These are phyloP conservation scores for Volvariella surrecta DNA, from an alignment of 1,284 basidiomycete genomes.

Conservation along the genomic window DNA sequence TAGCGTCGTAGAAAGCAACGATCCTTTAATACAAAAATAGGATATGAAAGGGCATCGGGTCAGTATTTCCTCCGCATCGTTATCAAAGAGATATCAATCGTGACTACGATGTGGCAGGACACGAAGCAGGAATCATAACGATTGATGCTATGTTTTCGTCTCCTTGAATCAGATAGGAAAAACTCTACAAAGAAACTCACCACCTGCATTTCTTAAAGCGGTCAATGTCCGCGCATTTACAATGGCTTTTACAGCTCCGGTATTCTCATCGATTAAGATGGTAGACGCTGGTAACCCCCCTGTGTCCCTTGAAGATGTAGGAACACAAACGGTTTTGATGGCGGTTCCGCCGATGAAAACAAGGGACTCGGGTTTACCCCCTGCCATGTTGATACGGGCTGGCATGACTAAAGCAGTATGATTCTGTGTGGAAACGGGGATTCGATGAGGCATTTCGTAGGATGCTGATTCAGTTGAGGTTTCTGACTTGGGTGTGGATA, in stretches of 20 bases:
- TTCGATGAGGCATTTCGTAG: slow-evolving; percentile 39
- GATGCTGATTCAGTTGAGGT: slow-evolving; percentile 8
- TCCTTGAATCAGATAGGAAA: slow-evolving; percentile 4
- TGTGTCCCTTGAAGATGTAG: slow-evolving; percentile 28
- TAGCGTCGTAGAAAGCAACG: slow-evolving; percentile 57
- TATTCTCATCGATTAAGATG: slow-evolving; percentile 63
- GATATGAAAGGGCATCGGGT: too few species aligned
- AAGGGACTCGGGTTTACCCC: too few species aligned
- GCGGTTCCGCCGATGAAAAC: slow-evolving; percentile 29
- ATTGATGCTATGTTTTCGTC: background rate
- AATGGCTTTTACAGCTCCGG: slow-evolving; percentile 60
- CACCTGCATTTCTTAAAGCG: slow-evolving; percentile 73
- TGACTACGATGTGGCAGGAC: background rate
- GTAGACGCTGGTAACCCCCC: slow-evolving; percentile 71
- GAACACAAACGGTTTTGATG: slow-evolving; percentile 70
- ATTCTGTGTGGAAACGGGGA: slow-evolving; percentile 32
- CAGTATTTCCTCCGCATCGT: too few species aligned
- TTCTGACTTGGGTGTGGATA: slow-evolving; percentile 16
- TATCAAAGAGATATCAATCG: too few species aligned
- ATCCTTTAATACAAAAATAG: slow-evolving; percentile 37
- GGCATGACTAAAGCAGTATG: slow-evolving; percentile 69
- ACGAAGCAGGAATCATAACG: background rate
- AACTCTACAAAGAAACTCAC: slow-evolving; percentile 35
- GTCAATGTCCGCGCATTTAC: slow-evolving; percentile 74
- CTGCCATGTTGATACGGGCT: slow-evolving; percentile 40